phyloP scores from a whole-genome alignment of 495 filamentous ascomycete genomes.

The Lophiostoma macrostomum region DNA sequence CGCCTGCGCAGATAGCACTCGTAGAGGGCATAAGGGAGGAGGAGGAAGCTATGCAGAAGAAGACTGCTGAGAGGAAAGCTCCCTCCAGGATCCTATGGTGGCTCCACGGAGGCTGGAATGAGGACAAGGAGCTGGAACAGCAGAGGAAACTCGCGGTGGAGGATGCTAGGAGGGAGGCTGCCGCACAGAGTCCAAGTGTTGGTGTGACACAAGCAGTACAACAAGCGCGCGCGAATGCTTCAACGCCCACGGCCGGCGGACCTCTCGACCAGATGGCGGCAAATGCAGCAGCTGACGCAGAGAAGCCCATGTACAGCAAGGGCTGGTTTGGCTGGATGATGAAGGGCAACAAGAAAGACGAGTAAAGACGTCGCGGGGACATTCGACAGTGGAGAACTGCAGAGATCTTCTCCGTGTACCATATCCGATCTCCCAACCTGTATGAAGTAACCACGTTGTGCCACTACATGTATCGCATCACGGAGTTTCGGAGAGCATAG shows the following conservation, averaged over 20 bases:
- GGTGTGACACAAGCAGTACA: slow-evolving; percentile 25
- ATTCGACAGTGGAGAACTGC: too few relatives aligned
- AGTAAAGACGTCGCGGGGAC: too few relatives aligned
- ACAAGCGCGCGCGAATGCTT: slow-evolving; percentile 9
- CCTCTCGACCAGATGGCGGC: slow-evolving; percentile 31
- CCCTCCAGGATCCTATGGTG: slow-evolving; percentile 19
- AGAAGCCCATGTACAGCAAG: slow-evolving; percentile 28
- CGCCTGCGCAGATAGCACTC: slow-evolving; percentile 32
- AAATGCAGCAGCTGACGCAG: slow-evolving; percentile 30
- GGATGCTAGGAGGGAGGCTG: slow-evolving; percentile 13
- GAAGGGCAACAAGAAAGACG: slow-evolving; percentile 18
- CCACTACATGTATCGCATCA: slow-evolving; percentile 16
- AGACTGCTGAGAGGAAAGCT: slow-evolving; percentile 22
- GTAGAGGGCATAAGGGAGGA: slow-evolving; percentile 35
- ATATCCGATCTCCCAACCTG: slow-evolving; percentile 29
- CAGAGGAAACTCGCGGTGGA: slow-evolving; percentile 15
- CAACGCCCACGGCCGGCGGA: slow-evolving; percentile 5
- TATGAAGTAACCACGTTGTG: slow-evolving; percentile 21
- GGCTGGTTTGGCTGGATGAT: slow-evolving; percentile 33
- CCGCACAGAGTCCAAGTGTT: not conserved
- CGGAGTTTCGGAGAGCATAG: slow-evolving; percentile 15
- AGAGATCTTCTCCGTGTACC: slow-evolving; percentile 19
- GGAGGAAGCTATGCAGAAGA: slow-evolving; percentile 20
- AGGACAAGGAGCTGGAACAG: slow-evolving; percentile 22
- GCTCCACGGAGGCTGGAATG: slow-evolving; percentile 28